Conservation (phyloP, 129 eudicot species). For the Chrysanthemum seticuspe region DNA sequence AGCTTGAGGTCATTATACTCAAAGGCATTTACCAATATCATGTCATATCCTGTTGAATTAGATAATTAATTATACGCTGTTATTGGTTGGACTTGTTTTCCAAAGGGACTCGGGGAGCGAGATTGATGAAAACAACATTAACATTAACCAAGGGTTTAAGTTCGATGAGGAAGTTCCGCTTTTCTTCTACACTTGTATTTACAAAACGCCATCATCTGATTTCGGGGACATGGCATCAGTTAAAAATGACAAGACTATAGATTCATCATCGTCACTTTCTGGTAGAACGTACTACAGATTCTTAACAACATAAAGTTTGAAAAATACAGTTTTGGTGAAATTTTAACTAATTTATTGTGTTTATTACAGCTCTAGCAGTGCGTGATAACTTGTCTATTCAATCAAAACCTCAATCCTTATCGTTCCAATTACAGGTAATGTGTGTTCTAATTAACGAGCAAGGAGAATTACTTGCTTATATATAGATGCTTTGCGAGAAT, state of each 20-base stretch:
- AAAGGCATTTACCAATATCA: neutral
- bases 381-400: conserved; percentile 34
- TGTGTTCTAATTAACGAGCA: neutral
- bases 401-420: conserved; percentile 35
- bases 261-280: conserved; percentile 27
- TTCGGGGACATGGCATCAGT: conserved; percentile 18
- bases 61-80: neutral
- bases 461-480: neutral
- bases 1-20: conserved; percentile 18
- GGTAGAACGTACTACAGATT: conserved; percentile 37
- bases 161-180: conserved; percentile 44
- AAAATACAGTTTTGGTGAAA: too few relatives aligned
- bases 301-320: too few relatives aligned
- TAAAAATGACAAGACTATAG: neutral
- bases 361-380: conserved; percentile 39
- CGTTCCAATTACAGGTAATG: conserved; percentile 54
- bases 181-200: conserved; percentile 43
- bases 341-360: neutral
- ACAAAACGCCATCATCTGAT: conserved; percentile 30
- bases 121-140: conserved; percentile 8
- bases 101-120: conserved; percentile 24
- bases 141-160: conserved; percentile 26
- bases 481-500: neutral
- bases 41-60: neutral
- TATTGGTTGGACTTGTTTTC: neutral